Evolutionary conservation across 306 rosid species (phyloP).

Genomic region (Citrullus amarus): DNA sequence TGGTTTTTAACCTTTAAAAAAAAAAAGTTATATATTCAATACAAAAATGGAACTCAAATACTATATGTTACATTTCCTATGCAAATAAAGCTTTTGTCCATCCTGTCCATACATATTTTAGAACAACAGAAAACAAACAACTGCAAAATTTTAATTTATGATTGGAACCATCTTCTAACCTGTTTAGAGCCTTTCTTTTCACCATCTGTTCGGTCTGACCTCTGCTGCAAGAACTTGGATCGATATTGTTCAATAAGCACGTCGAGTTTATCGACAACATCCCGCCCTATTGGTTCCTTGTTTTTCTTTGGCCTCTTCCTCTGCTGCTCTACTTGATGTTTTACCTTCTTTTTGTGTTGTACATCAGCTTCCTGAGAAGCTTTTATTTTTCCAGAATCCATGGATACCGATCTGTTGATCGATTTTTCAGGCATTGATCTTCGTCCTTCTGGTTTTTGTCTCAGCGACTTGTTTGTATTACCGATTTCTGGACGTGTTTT

Average conservation of each 20-base stretch:
- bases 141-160: conserved; percentile 15
- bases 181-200: conserved; percentile 41
- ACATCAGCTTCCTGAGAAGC: conserved; percentile 14
- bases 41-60: background rate
- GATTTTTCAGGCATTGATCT: conserved; percentile 20
- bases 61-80: background rate
- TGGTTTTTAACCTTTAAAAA: too few species aligned
- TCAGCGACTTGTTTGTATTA: background rate
- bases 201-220: conserved; percentile 29
- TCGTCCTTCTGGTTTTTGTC: conserved; percentile 17
- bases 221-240: conserved; percentile 47
- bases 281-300: conserved; percentile 52
- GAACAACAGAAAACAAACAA: background rate
- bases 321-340: conserved; percentile 14
- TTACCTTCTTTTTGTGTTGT: conserved; percentile 35
- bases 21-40: background rate
- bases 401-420: conserved; percentile 5
- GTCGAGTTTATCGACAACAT: conserved; percentile 69
- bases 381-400: conserved; percentile 10
- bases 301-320: conserved; percentile 45
- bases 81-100: background rate
- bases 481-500: conserved; percentile 27
- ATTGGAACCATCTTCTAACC: conserved; percentile 73
- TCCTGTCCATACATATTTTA: background rate
- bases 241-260: conserved; percentile 73